Conservation (phyloP, 306 rosid genomes). For the Trifolium subterraneum region DNA sequence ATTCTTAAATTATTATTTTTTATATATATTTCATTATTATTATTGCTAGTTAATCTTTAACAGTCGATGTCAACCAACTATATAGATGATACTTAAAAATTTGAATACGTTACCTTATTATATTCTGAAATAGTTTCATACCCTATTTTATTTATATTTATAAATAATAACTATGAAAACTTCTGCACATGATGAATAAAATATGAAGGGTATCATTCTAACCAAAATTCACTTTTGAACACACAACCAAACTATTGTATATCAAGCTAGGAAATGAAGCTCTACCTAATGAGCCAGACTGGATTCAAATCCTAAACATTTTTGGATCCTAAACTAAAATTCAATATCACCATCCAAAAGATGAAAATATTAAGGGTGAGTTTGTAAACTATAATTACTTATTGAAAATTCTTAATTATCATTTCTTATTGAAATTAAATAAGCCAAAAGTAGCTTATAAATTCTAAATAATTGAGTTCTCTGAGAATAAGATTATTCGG, state of each 20-base stretch:
- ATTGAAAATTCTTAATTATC: neutral
- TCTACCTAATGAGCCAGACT: slow-evolving; percentile 8
- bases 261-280: neutral
- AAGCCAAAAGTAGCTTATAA: neutral
- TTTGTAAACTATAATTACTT: neutral
- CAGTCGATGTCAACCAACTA: slow-evolving; percentile 25
- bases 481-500: neutral
- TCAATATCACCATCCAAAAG: neutral
- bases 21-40: neutral
- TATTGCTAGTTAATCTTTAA: slow-evolving; percentile 9
- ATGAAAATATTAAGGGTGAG: neutral
- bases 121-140: slow-evolving; percentile 2
- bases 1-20: too few species aligned
- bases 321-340: slow-evolving; percentile 29
- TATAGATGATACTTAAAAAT: slow-evolving; percentile 2
- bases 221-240: neutral
- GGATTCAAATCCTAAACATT: neutral
- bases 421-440: neutral
- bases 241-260: slow-evolving; percentile 25
- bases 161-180: neutral
- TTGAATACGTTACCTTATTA: slow-evolving; percentile 34
- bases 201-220: slow-evolving; percentile 22
- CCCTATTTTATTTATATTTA: neutral
- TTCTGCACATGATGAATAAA: neutral
- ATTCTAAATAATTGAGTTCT: neutral